phyloP scores from a whole-genome alignment of 345 rosid genomes.

The Gossypium stocksii region DNA sequence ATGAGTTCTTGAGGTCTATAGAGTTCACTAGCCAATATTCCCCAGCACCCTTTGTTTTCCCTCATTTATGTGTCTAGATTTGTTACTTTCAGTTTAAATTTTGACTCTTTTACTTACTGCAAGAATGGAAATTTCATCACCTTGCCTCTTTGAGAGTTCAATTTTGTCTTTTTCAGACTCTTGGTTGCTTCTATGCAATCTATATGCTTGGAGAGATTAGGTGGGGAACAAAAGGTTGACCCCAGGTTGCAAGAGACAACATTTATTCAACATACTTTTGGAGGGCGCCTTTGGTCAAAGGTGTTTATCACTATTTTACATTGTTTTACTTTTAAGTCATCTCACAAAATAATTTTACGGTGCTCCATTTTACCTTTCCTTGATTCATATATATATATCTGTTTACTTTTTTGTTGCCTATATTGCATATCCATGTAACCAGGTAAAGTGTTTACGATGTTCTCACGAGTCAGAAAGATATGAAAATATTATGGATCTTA shows the following conservation, averaged over 20 bases:
- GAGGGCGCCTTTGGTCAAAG: constrained; percentile 74
- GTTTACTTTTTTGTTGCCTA: neutral
- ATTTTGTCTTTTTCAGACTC: constrained; percentile 43
- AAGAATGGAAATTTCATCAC: constrained; percentile 9
- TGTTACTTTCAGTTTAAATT: neutral
- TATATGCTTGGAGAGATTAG: constrained; percentile 73
- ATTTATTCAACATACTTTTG: constrained; percentile 75
- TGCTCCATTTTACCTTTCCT: neutral
- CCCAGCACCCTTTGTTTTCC: neutral
- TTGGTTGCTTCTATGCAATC: constrained; percentile 78
- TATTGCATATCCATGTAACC: constrained; percentile 12
- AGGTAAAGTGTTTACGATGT: constrained; percentile 81
- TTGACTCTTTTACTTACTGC: neutral
- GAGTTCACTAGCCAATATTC: constrained; percentile 12
- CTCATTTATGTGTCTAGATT: neutral
- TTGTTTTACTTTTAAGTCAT: neutral
- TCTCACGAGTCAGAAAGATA: constrained; percentile 72
- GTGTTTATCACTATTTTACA: constrained; percentile 22
- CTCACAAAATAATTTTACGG: constrained; percentile 7
- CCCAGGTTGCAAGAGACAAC: constrained; percentile 76
- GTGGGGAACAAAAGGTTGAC: constrained; percentile 71
- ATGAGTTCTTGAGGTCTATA: constrained; percentile 72
- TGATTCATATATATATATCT: neutral
- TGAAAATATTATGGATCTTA: constrained; percentile 84
- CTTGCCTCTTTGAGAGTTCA: constrained; percentile 5